phyloP scores from a whole-genome alignment of 2,329 filamentous ascomycete genomes.

The Aspergillus neotritici region DNA sequence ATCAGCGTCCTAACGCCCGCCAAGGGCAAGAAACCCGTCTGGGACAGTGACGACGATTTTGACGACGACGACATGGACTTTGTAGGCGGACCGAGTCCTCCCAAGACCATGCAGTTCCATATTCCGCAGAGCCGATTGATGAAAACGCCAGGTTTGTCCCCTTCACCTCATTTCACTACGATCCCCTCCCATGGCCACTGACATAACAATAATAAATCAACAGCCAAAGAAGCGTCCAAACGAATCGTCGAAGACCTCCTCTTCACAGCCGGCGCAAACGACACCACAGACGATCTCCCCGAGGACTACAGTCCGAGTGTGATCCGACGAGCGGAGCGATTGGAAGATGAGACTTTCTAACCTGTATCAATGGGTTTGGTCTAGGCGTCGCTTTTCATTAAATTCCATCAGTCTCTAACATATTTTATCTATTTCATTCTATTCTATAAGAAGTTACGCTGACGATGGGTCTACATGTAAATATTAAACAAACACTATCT shows the following conservation, averaged over 20 bases:
- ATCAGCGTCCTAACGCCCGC: slow-evolving; percentile 78
- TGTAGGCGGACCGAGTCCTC: slow-evolving; percentile 68
- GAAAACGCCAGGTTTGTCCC: slow-evolving; percentile 43
- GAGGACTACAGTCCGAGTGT: slow-evolving; percentile 43
- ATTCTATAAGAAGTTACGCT: too few species aligned
- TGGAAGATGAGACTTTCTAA: slow-evolving; percentile 47
- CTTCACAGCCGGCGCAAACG: slow-evolving; percentile 41
- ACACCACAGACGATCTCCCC: slow-evolving; percentile 33
- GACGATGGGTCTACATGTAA: too few species aligned
- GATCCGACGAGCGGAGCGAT: slow-evolving; percentile 34
- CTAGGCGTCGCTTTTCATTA: neutral
- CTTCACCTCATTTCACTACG: neutral
- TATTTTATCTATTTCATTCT: too few species aligned
- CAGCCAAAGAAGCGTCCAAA: slow-evolving; percentile 47
- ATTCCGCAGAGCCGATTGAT: slow-evolving; percentile 46
- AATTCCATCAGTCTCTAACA: neutral
- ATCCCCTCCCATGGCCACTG: neutral
- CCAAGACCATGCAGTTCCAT: slow-evolving; percentile 62
- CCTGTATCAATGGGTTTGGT: neutral
- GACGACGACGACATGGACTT: slow-evolving; percentile 53
- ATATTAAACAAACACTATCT: too few species aligned
- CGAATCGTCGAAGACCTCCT: slow-evolving; percentile 46
- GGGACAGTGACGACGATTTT: slow-evolving; percentile 69
- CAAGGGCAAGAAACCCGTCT: slow-evolving; percentile 45
- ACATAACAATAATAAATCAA: neutral